Evolutionary conservation across 306 rosid species (phyloP), one percentile per base, ranked within the genome.

Genomic region (Mucuna pruriens): DNA sequence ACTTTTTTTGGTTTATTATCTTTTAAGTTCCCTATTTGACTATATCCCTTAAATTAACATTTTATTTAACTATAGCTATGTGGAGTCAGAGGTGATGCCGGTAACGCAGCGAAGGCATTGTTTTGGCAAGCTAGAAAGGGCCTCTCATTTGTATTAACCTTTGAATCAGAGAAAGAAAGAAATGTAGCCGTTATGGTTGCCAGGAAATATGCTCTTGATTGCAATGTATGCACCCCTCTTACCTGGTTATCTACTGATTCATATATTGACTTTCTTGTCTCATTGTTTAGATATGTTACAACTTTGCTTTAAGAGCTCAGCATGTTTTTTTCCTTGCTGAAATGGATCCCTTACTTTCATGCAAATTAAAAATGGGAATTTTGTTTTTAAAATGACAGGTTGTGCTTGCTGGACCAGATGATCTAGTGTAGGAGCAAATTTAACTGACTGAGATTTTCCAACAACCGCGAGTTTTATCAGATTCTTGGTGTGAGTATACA

Each of bases 71-170:
- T 76, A 39, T 46, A 95, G 99, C 82, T 95, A 46, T 95, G 98
- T 19, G 98, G 99, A 54, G 89, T 82, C 67, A 87, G 98, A 90
- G 84, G 90, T 4, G 93, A 86, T 63, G 42, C 40, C 52, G 74
- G 78, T 22, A 88, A 87, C 23, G 94, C 87, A 61, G 89, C 91
- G 1, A 95, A 90, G 90, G 80, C 91, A 12, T 64, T 91, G 81
- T 95, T 89, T 85, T 95, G 98, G 99, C 99, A 93, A 88, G 88
- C 97, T 20, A 90, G 99, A 84, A 93, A 89, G 86, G 97, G 99
- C 57, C 90, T 91, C 38, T 93, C 97, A 2, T 93, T 84, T 60
- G 91, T 91, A 38, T 85, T 95, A 80, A 90, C 89, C 36, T 95
- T 93, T 70, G 97, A 93, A 81, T 88, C 96, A 0, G 99, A 95